Percentiles rank a stretch among this genome's conserved stretches.
Conservation (phyloP, 2,329 filamentous ascomycete species). For the Akanthomyces lecanii region DNA sequence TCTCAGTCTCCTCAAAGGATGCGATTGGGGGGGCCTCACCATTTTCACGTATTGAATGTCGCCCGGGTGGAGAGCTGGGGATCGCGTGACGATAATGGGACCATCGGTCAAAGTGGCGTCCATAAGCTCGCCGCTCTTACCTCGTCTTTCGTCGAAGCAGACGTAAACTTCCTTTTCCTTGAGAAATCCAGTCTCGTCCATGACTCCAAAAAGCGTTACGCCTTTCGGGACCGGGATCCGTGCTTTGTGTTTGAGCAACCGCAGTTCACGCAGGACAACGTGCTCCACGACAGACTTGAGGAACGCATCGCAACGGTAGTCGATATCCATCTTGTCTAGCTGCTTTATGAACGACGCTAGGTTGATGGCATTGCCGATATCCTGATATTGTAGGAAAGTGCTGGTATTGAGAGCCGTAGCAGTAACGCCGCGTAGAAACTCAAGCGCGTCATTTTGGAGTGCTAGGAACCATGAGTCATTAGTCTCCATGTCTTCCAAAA, state of each 20-base stretch:
- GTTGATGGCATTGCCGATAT: constrained; percentile 56
- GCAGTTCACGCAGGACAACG: constrained; percentile 63
- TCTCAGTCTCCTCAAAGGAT: constrained; percentile 56
- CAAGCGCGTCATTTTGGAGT: constrained; percentile 59
- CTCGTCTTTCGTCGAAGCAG: constrained; percentile 42
- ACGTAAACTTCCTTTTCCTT: constrained; percentile 65
- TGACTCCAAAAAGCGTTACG: constrained; percentile 74
- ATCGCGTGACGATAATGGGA: constrained; percentile 63
- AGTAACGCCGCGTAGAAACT: constrained; percentile 56
- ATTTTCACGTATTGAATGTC: constrained; percentile 67
- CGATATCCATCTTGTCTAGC: constrained; percentile 53
- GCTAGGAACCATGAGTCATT: constrained; percentile 54
- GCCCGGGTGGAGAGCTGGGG: constrained; percentile 75
- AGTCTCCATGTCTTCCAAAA: constrained; percentile 73
- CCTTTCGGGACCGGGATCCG: constrained; percentile 68
- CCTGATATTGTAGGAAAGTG: constrained; percentile 58
- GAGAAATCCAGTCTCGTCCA: constrained; percentile 74
- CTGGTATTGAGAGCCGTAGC: constrained; percentile 57
- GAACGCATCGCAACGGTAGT: constrained; percentile 66
- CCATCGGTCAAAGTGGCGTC: constrained; percentile 32
- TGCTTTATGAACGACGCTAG: constrained; percentile 59
- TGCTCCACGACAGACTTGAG: constrained; percentile 66
- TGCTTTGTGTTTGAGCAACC: constrained; percentile 72
- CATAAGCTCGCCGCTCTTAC: constrained; percentile 24
- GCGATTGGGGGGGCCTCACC: constrained; percentile 53